phyloP scores from a whole-genome alignment of 441 rosid species.

The Gossypium trilobum region DNA sequence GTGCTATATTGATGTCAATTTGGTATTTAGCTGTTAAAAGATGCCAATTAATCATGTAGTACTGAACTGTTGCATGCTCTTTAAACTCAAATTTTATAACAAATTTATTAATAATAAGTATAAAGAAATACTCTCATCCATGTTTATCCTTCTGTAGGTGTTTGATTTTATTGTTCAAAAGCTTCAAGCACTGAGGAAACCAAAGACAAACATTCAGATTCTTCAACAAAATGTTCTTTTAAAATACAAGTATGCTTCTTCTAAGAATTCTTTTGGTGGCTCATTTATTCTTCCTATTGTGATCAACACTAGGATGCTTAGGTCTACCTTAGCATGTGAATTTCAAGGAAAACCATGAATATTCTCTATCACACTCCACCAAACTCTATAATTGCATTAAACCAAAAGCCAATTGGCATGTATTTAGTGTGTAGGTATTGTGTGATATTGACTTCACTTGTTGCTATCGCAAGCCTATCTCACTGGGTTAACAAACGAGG shows the following conservation, averaged over 20 bases:
- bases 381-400: background rate
- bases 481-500: background rate
- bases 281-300: background rate
- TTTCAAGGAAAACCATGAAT: background rate
- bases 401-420: background rate
- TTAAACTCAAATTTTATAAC: conserved; percentile 12
- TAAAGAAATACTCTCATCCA: background rate
- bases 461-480: background rate
- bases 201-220: conserved; percentile 97
- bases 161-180: conserved; percentile 97
- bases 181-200: conserved; percentile 93
- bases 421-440: background rate
- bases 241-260: conserved; percentile 75
- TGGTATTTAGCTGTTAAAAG: background rate
- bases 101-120: conserved; percentile 12
- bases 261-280: background rate
- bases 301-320: background rate
- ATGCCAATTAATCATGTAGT: background rate
- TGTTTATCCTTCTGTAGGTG: conserved; percentile 40
- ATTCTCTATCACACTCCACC: background rate
- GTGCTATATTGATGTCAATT: background rate
- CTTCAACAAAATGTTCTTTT: conserved; percentile 96
- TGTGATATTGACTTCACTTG: background rate
- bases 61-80: background rate
- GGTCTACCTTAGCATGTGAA: background rate